phyloP scores from a whole-genome alignment of 257 asterid genomes.

The Nicotiana otophora region DNA sequence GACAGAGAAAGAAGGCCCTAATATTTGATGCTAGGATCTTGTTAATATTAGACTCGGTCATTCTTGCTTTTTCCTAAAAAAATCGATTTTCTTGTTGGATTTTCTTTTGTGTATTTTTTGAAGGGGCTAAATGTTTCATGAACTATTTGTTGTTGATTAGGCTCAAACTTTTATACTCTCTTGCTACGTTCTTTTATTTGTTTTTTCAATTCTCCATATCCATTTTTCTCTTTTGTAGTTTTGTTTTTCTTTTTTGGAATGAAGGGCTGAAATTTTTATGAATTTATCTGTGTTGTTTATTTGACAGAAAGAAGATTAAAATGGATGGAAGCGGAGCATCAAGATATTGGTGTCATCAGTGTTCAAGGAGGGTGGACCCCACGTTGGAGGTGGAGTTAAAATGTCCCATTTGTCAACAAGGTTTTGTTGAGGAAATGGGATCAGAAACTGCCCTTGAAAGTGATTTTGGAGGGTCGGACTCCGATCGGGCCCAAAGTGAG shows the following conservation, averaged over 20 bases:
- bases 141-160: neutral
- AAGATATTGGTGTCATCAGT: constrained; percentile 72
- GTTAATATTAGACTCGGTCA: neutral
- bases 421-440: constrained; percentile 73
- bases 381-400: constrained; percentile 50
- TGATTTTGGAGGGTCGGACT: constrained; percentile 43
- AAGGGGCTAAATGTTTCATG: neutral
- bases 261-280: neutral
- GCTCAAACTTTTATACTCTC: neutral
- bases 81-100: no score
- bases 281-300: neutral
- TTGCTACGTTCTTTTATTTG: neutral
- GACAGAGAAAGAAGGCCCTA: neutral
- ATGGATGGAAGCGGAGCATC: constrained; percentile 52
- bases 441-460: constrained; percentile 23
- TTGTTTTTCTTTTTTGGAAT: neutral
- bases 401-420: constrained; percentile 70
- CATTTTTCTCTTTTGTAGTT: neutral
- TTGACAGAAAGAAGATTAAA: constrained; percentile 6
- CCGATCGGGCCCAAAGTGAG: no score
- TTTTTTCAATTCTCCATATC: neutral
- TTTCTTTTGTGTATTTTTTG: no score
- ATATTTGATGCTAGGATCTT: neutral
- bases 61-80: no score
- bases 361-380: constrained; percentile 66